These are phyloP conservation scores for Nakaseomyces bracarensis DNA, from an alignment of 1,139 yeast species.

Conservation along the genomic window DNA sequence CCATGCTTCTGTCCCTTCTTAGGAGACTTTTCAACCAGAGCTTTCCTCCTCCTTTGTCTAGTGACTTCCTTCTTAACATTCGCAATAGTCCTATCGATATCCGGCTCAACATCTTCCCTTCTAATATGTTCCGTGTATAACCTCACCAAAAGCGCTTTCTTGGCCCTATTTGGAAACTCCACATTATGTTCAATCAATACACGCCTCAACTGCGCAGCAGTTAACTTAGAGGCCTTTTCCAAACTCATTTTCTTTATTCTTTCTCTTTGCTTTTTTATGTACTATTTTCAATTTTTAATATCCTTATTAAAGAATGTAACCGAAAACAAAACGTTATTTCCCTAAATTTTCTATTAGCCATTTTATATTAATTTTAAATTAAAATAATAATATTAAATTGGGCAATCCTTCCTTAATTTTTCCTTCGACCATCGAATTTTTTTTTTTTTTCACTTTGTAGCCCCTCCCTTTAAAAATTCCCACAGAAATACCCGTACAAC, in stretches of 20 bases:
- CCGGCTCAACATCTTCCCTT: not conserved
- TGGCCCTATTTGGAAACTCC: conserved; percentile 48
- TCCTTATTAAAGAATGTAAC: too few species aligned
- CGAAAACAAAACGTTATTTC: too few species aligned
- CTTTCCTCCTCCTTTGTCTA: conserved; percentile 3
- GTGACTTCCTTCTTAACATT: not conserved
- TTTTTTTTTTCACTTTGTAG: not conserved
- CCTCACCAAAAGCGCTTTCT: conserved; percentile 49
- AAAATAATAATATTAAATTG: too few species aligned
- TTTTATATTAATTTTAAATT: too few species aligned
- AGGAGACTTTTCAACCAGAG: not conserved
- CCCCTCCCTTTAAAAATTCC: not conserved
- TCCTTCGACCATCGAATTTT: too few species aligned
- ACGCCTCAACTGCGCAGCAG: conserved; percentile 43
- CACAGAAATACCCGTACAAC: conserved; percentile 4
- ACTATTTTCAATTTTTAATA: not conserved
- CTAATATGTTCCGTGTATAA: conserved; percentile 29
- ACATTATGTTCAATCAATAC: conserved; percentile 50
- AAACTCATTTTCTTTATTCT: not conserved
- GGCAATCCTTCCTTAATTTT: too few species aligned
- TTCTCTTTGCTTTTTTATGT: not conserved
- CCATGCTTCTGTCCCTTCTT: not conserved
- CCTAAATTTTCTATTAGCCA: not conserved
- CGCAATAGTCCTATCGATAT: not conserved
- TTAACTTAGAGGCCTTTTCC: conserved; percentile 1